These are phyloP conservation scores for Peronospora destructor DNA, from an alignment of 352 stramenopile species.

Conservation along the genomic window DNA sequence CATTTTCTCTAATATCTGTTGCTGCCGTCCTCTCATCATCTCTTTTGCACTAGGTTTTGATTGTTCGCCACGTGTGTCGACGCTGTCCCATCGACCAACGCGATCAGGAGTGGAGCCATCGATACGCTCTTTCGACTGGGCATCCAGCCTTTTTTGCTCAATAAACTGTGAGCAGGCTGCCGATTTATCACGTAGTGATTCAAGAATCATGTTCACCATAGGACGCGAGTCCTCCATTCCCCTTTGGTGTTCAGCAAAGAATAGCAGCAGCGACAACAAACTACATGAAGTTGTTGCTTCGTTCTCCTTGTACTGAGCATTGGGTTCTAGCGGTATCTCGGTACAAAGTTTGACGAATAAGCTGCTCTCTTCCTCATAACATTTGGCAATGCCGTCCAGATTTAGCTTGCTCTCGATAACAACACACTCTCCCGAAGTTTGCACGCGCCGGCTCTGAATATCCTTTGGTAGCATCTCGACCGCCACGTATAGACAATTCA, in stretches of 20 bases:
- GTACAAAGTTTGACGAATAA: conserved; percentile 39
- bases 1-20: conserved; percentile 68
- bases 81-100: conserved; percentile 1
- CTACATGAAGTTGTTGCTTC: conserved; percentile 1
- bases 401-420: conserved; percentile 7
- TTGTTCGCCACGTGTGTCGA: conserved; percentile 8
- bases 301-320: background rate
- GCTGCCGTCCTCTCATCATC: conserved; percentile 51
- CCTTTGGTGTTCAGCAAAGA: conserved; percentile 14
- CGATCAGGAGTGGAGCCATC: conserved; percentile 2
- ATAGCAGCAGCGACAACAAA: conserved; percentile 26
- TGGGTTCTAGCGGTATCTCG: conserved; percentile 21
- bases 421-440: background rate
- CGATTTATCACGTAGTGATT: conserved; percentile 23
- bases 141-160: conserved; percentile 11
- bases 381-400: conserved; percentile 26
- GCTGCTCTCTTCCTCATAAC: conserved; percentile 29
- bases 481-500: conserved; percentile 50
- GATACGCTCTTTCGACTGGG: background rate
- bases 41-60: conserved; percentile 41
- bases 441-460: conserved; percentile 1
- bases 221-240: conserved; percentile 23
- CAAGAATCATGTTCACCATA: conserved; percentile 25
- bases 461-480: conserved; percentile 24
- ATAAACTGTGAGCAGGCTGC: conserved; percentile 19